Conservation (phyloP, 2,329 filamentous ascomycete species). For the Myriosclerotinia duriaeana region DNA sequence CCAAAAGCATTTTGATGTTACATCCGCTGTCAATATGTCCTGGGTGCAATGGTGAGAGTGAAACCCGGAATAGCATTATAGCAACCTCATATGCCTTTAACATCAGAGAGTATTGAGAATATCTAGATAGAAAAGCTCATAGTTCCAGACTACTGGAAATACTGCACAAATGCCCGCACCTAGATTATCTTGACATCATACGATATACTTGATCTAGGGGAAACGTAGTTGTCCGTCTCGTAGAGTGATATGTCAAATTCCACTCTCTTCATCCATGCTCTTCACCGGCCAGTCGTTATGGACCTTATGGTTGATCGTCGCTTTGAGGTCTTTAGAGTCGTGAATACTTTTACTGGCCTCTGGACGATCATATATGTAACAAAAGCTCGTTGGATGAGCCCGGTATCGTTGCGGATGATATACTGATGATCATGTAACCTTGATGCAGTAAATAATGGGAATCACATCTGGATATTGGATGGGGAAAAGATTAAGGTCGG, state of each 20-base stretch:
- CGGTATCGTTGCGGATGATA: background rate
- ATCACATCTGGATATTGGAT: background rate
- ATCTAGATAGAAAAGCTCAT: background rate
- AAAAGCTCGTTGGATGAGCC: background rate
- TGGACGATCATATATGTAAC: background rate
- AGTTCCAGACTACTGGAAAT: background rate
- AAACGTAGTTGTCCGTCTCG: background rate
- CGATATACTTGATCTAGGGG: background rate
- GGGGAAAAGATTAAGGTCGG: background rate
- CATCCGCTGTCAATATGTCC: background rate
- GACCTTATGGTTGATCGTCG: background rate
- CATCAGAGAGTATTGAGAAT: background rate
- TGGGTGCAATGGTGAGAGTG: background rate
- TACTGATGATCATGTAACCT: background rate
- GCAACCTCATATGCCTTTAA: background rate
- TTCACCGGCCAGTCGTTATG: constrained; percentile 2
- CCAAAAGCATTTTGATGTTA: background rate
- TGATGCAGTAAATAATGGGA: background rate
- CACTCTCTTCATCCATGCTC: background rate
- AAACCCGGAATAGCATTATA: background rate
- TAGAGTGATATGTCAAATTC: constrained; percentile 5
- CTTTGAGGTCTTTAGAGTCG: background rate
- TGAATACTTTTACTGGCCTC: background rate
- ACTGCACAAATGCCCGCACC: background rate
- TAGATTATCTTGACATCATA: background rate